Conservation (phyloP, 1,284 basidiomycete genomes). For the Paramarasmius palmivorus region DNA sequence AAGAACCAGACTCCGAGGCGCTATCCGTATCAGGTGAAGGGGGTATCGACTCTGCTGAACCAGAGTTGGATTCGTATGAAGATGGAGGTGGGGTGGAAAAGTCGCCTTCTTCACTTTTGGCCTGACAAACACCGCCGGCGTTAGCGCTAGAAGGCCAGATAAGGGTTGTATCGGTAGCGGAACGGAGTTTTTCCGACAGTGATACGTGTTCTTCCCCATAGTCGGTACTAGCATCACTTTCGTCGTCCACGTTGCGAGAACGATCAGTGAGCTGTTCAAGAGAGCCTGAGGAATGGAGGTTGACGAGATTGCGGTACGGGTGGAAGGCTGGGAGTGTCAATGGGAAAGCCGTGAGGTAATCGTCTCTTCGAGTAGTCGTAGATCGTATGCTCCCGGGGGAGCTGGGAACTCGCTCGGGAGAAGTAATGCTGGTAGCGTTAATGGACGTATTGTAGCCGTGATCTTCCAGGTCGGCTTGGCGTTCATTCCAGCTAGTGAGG, state of each 20-base stretch:
- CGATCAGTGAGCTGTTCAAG: slow-evolving; percentile 11
- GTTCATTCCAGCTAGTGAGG: slow-evolving; percentile 6
- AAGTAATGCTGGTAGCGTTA: not conserved
- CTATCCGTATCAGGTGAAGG: not conserved
- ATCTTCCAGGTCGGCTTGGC: slow-evolving; percentile 5
- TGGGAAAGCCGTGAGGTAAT: slow-evolving; percentile 61
- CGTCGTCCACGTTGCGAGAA: slow-evolving; percentile 22
- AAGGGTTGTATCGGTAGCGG: slow-evolving; percentile 14
- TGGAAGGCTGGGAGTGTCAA: slow-evolving; percentile 50
- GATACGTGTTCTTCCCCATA: not conserved
- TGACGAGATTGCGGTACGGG: slow-evolving; percentile 10
- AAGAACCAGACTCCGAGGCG: not conserved
- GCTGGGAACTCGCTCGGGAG: not conserved
- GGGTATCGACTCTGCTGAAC: not conserved
- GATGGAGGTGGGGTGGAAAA: not conserved
- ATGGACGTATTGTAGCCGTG: not conserved
- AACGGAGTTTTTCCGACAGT: not conserved
- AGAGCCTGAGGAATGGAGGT: slow-evolving; percentile 23
- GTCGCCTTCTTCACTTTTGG: not conserved
- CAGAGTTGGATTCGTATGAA: not conserved
- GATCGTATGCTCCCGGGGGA: not conserved
- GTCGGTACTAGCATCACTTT: not conserved
- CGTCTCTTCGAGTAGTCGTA: slow-evolving; percentile 28
- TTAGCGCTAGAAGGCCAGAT: slow-evolving; percentile 18
- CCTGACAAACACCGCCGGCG: not conserved